phyloP scores from a whole-genome alignment of 768 basidiomycete genomes.

The Dentipellis sp. region DNA sequence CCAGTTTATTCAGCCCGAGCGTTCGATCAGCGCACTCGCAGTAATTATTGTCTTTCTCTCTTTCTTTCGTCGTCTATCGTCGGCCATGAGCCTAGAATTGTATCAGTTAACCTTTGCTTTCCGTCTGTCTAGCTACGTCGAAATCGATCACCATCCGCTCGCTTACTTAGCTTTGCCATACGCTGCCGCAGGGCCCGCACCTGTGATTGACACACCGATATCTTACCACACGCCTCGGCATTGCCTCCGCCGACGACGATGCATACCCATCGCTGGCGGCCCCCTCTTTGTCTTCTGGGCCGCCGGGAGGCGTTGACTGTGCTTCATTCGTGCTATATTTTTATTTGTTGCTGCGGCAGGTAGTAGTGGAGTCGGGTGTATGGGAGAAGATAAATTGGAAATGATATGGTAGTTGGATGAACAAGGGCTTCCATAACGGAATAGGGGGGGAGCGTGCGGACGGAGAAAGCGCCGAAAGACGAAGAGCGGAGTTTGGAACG shows the following conservation, averaged over 20 bases:
- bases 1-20: neutral
- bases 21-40: neutral
- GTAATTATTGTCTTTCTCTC: slow-evolving; percentile 3
- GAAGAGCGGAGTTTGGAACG: slow-evolving; percentile 21
- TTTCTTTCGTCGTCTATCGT: neutral
- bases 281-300: neutral
- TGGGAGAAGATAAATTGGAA: neutral
- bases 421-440: neutral
- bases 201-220: neutral
- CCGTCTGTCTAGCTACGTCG: neutral
- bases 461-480: slow-evolving; percentile 17
- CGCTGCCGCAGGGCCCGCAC: neutral
- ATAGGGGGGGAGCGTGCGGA: neutral
- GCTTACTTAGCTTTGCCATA: neutral
- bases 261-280: slow-evolving; percentile 1
- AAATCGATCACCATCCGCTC: neutral
- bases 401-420: neutral
- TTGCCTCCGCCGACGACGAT: slow-evolving; percentile 2
- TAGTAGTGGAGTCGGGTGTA: neutral
- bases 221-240: neutral
- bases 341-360: neutral
- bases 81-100: neutral
- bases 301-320: neutral
- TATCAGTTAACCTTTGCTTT: neutral
- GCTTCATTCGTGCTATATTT: neutral